These are phyloP conservation scores for Pythium chondricola DNA, from an alignment of 352 stramenopile species.

Conservation along the genomic window DNA sequence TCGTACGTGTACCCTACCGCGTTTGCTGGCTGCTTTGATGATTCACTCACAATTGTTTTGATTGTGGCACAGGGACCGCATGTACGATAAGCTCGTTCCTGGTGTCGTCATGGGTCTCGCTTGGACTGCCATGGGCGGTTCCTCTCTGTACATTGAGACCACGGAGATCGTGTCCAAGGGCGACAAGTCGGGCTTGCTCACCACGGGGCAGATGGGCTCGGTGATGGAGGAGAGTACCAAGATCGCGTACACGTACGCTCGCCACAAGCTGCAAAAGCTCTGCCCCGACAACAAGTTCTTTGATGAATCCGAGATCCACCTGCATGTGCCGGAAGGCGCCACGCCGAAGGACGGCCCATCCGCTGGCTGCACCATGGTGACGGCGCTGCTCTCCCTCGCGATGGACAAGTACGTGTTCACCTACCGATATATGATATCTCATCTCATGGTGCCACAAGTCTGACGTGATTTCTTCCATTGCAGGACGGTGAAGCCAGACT, in stretches of 20 bases:
- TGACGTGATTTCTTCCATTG: not conserved
- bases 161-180: conserved; percentile 65
- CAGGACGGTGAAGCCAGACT: conserved; percentile 89
- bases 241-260: conserved; percentile 94
- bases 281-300: conserved; percentile 91
- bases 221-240: conserved; percentile 99
- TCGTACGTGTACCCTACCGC: conserved; percentile 48
- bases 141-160: conserved; percentile 98
- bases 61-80: conserved; percentile 73
- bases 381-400: conserved; percentile 94
- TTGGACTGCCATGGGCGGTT: conserved; percentile 98
- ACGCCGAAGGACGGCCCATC: conserved; percentile 98
- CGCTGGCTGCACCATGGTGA: conserved; percentile 97
- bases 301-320: conserved; percentile 93
- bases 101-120: conserved; percentile 98
- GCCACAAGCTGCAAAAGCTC: conserved; percentile 66
- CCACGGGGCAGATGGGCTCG: conserved; percentile 95
- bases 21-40: not conserved
- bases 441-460: not conserved
- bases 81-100: conserved; percentile 93
- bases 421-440: not conserved
- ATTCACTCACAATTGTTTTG: not conserved
- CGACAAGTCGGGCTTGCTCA: conserved; percentile 57
- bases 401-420: conserved; percentile 79
- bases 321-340: conserved; percentile 98